These are phyloP conservation scores for Keithomyces neogunnii DNA, from an alignment of 2,329 filamentous ascomycete species.

Conservation along the genomic window DNA sequence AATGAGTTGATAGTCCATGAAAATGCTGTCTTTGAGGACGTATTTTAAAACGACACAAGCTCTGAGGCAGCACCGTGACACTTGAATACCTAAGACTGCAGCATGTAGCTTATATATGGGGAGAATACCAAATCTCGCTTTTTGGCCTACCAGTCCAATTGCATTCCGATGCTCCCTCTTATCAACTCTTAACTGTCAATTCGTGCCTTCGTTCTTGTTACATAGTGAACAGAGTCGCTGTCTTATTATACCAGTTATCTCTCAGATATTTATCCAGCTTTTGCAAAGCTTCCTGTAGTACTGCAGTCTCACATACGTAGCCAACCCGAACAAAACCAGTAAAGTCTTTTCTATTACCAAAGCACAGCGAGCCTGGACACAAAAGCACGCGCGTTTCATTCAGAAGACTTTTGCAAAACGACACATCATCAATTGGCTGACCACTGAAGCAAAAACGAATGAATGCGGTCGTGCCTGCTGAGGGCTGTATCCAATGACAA, in stretches of 20 bases:
- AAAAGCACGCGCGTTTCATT: slow-evolving; percentile 65
- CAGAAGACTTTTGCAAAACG: slow-evolving; percentile 61
- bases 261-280: slow-evolving; percentile 32
- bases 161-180: too few relatives aligned
- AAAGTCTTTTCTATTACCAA: slow-evolving; percentile 59
- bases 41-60: too few relatives aligned
- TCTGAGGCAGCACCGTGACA: too few relatives aligned
- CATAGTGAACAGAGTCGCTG: background rate
- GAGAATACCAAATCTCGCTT: too few relatives aligned
- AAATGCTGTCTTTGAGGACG: too few relatives aligned
- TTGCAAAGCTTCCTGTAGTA: slow-evolving; percentile 50
- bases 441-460: slow-evolving; percentile 56
- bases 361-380: slow-evolving; percentile 64
- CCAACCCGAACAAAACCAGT: slow-evolving; percentile 70
- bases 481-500: background rate
- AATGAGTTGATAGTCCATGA: too few relatives aligned
- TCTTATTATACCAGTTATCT: background rate
- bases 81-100: too few relatives aligned
- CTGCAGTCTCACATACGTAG: slow-evolving; percentile 46
- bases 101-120: too few relatives aligned
- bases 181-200: too few relatives aligned
- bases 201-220: background rate
- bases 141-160: too few relatives aligned
- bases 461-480: slow-evolving; percentile 49
- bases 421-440: slow-evolving; percentile 60